Conservation (phyloP, 148 eudicot species). For the Mesembryanthemum crystallinum region DNA sequence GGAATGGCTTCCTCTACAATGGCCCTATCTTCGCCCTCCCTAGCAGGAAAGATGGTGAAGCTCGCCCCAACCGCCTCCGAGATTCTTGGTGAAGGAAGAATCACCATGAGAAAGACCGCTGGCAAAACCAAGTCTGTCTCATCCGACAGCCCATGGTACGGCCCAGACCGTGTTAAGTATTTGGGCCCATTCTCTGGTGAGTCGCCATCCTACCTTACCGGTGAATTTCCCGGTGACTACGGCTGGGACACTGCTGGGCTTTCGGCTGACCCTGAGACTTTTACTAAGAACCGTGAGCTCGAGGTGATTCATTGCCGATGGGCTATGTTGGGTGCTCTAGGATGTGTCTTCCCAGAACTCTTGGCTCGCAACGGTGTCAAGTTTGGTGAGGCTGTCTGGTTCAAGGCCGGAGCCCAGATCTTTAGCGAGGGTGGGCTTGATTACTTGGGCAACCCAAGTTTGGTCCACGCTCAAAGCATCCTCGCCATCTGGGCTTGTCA, state of each 20-base stretch:
- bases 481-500: slow-evolving; percentile 41
- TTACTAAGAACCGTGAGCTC: slow-evolving; percentile 41
- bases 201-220: slow-evolving; percentile 41
- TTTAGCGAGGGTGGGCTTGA: slow-evolving; percentile 43
- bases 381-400: slow-evolving; percentile 42
- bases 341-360: slow-evolving; percentile 39
- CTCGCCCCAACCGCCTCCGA: slow-evolving; percentile 25
- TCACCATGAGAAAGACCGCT: slow-evolving; percentile 29
- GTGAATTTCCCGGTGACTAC: slow-evolving; percentile 43
- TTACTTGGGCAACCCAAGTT: slow-evolving; percentile 47
- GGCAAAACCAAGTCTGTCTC: slow-evolving; percentile 26
- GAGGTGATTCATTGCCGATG: slow-evolving; percentile 42
- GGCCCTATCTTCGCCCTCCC: slow-evolving; percentile 37
- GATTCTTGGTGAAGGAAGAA: slow-evolving; percentile 22
- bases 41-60: slow-evolving; percentile 34
- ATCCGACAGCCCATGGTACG: slow-evolving; percentile 43
- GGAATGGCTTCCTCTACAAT: slow-evolving; percentile 40
- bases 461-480: slow-evolving; percentile 42
- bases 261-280: slow-evolving; percentile 43
- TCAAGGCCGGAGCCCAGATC: slow-evolving; percentile 44
- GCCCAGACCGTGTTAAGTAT: slow-evolving; percentile 43
- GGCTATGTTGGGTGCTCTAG: slow-evolving; percentile 43
- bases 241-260: slow-evolving; percentile 47
- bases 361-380: slow-evolving; percentile 41
- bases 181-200: slow-evolving; percentile 47